These are phyloP conservation scores for Botrytis medusae DNA, from an alignment of 2,329 filamentous ascomycete genomes.

Conservation along the genomic window DNA sequence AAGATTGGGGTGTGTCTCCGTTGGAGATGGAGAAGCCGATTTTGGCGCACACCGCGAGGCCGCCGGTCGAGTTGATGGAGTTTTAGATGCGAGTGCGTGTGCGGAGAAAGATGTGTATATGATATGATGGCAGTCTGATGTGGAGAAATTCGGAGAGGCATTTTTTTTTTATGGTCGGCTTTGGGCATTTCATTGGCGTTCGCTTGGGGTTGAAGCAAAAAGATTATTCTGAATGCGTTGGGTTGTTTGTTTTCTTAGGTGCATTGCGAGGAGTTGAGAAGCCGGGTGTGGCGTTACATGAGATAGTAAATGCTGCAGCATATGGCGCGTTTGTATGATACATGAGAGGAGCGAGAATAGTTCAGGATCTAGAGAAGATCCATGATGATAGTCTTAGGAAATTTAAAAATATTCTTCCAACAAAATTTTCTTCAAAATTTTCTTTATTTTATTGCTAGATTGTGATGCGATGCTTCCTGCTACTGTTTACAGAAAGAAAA, in stretches of 20 bases:
- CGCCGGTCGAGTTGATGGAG: constrained; percentile 64
- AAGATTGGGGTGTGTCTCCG: constrained; percentile 46
- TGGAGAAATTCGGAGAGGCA: not conserved
- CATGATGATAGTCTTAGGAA: not conserved
- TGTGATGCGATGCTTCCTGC: not conserved
- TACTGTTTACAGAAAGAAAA: not conserved
- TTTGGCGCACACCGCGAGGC: constrained; percentile 59
- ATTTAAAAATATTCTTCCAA: not conserved
- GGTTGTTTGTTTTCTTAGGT: not conserved
- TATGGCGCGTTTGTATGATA: constrained; percentile 15
- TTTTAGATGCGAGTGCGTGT: not conserved
- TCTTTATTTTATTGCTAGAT: not conserved
- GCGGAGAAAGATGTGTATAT: constrained; percentile 1
- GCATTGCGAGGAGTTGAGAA: constrained; percentile 22
- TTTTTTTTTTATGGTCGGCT: not conserved
- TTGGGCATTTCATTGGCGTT: constrained; percentile 11
- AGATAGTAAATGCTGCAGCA: not conserved
- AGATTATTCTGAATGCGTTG: not conserved
- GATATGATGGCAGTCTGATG: not conserved
- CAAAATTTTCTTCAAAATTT: not conserved
- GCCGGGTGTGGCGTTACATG: constrained; percentile 1
- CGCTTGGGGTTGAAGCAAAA: not conserved
- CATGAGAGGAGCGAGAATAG: not conserved
- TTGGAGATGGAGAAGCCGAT: constrained; percentile 47
- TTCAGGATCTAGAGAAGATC: not conserved